Evolutionary conservation across 2,329 filamentous ascomycete genomes (phyloP), one percentile per base, ranked within the genome.

Genomic region (Fusarium oxysporum): DNA sequence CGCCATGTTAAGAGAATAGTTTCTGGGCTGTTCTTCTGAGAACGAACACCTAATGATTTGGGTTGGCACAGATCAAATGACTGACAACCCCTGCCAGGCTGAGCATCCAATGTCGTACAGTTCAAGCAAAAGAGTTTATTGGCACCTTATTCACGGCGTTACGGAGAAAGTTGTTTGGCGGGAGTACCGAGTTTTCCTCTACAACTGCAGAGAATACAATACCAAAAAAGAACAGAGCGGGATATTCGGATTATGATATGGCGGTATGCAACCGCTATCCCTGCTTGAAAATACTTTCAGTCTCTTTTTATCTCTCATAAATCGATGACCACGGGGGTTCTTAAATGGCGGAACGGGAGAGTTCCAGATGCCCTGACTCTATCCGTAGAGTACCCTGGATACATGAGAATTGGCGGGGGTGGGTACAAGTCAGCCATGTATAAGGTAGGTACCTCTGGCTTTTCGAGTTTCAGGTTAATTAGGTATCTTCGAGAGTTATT

Each of bases 11-110:
- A 16, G 32, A 57, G 28, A 17, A 35, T 28, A 50, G 44, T 35
- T 30, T 23, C 4, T 30, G 19, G n/a, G 40, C 9, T 30, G 17
- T 28, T 37, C 23, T 54, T 53, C 10, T 23, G 30, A 51, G 32
- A 19, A 40, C 37, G 9, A 41, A 41, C 25, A 38, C n/a, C 25
- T 35, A 38, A 51, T 38, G 23, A 41, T 17, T 32, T 40, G 38
- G 33, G 33, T 55, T 67, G 57, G 51, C 55, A 66, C 51, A 66
- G 41, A 72, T 70, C 70, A 62, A 73, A 62, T 70, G 70, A 72
- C 70, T 51, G 35, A 45, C n/a, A 17, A 41, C 54, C 70, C 51
- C 60, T 73, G 65, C 56, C 55, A 41, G 60, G 65, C 65, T 70
- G 70, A 56, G 41, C n/a, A 32, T 38, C 50, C 50, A 41, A 32